Evolutionary conservation across 129 eudicot species (phyloP).

Genomic region (Artemisia tridentata): DNA sequence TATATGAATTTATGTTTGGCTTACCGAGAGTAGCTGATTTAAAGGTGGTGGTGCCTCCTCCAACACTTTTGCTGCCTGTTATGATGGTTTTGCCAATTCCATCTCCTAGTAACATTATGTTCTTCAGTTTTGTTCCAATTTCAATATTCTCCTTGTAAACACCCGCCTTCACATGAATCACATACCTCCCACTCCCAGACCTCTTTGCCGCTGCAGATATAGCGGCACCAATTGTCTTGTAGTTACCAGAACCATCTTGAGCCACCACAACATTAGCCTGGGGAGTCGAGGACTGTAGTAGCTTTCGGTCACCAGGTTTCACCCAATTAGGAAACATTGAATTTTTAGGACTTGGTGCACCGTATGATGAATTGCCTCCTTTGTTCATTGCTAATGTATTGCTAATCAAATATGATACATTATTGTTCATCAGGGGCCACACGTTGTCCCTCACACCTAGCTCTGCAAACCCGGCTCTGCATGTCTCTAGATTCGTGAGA

Average conservation of each 20-base stretch:
- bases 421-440: conserved; percentile 44
- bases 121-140: conserved; percentile 47
- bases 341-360: conserved; percentile 22
- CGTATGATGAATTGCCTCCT: conserved; percentile 8
- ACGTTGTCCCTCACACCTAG: conserved; percentile 45
- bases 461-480: conserved; percentile 50
- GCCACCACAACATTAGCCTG: conserved; percentile 65
- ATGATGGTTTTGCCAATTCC: conserved; percentile 76
- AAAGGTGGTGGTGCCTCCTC: conserved; percentile 71
- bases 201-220: conserved; percentile 53
- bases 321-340: conserved; percentile 59
- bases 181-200: conserved; percentile 49
- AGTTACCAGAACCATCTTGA: conserved; percentile 76
- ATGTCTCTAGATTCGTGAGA: conserved; percentile 47
- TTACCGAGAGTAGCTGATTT: conserved; percentile 83
- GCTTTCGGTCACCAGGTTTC: conserved; percentile 43
- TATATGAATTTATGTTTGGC: conserved; percentile 4
- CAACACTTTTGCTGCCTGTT: conserved; percentile 76
- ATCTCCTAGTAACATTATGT: conserved; percentile 75
- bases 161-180: conserved; percentile 58
- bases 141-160: conserved; percentile 58
- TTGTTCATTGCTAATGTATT: conserved; percentile 58
- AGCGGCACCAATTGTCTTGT: conserved; percentile 47
- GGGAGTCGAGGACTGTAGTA: conserved; percentile 45
- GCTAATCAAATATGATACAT: conserved; percentile 50